A percentile compares a stretch with the other conserved stretches of the same genome.
phyloP scores from a whole-genome alignment of 495 filamentous ascomycete species.

The Neurospora sp. region DNA sequence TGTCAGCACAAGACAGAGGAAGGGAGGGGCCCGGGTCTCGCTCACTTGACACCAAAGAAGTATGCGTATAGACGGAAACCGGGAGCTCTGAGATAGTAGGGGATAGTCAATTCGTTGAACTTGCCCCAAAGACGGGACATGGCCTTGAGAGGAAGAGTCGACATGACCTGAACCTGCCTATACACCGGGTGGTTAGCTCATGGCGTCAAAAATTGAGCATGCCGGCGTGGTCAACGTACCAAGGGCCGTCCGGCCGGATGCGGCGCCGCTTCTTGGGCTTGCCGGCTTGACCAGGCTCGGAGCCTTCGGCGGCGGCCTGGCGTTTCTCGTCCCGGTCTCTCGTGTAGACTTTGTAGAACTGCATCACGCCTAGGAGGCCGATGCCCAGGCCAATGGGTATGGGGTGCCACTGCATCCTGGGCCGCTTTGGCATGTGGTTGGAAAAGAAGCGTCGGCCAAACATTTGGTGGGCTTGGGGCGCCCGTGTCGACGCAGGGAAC shows the following conservation, averaged over 20 bases:
- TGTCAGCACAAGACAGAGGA: neutral
- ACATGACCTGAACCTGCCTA: constrained; percentile 94
- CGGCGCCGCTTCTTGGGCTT: constrained; percentile 56
- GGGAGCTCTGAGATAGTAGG: constrained; percentile 79
- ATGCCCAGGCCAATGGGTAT: constrained; percentile 89
- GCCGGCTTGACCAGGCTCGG: constrained; percentile 13
- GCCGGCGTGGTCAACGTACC: constrained; percentile 37
- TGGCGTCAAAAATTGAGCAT: neutral
- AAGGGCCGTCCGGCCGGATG: constrained; percentile 78
- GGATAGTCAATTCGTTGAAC: constrained; percentile 89
- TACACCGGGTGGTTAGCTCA: constrained; percentile 6
- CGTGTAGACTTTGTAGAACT: constrained; percentile 68
- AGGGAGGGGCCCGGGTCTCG: neutral
- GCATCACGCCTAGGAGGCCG: constrained; percentile 71
- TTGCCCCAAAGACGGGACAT: constrained; percentile 86
- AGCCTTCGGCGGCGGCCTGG: constrained; percentile 41
- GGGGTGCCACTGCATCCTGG: constrained; percentile 77
- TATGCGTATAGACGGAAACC: constrained; percentile 93
- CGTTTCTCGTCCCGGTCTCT: constrained; percentile 36
- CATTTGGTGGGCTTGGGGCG: constrained; percentile 4
- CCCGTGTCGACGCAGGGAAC: constrained; percentile 4
- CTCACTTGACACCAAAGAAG: constrained; percentile 83
- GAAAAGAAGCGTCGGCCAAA: constrained; percentile 20
- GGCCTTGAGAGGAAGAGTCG: constrained; percentile 87
- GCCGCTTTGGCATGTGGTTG: constrained; percentile 26